These are phyloP conservation scores for Rhodotorula sp. DNA, from an alignment of 1,284 basidiomycete genomes.

Conservation along the genomic window DNA sequence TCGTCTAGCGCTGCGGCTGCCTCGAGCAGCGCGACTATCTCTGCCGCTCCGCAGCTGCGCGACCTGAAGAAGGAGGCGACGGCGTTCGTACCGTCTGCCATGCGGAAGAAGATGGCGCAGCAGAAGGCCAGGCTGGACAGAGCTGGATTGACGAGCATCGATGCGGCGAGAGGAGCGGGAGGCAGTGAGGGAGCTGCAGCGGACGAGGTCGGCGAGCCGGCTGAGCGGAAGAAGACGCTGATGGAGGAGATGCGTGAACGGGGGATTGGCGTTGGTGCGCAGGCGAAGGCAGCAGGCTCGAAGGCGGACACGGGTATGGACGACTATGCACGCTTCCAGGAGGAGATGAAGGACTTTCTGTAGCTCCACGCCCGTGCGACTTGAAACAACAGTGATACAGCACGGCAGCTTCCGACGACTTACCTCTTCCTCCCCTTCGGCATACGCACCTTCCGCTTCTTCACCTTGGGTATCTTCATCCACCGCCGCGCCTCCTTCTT, in stretches of 20 bases:
- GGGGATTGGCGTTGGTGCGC: conserved; percentile 23
- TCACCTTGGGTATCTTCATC: background rate
- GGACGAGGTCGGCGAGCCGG: background rate
- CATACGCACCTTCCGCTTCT: background rate
- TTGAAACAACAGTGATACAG: background rate
- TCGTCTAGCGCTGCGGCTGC: conserved; percentile 26
- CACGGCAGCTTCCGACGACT: background rate
- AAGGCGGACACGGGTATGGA: conserved; percentile 5
- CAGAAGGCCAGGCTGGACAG: conserved; percentile 16
- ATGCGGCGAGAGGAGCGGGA: conserved; percentile 16
- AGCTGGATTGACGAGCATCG: conserved; percentile 16
- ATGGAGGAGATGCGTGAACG: conserved; percentile 29
- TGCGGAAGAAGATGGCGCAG: conserved; percentile 26
- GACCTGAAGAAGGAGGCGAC: conserved; percentile 90
- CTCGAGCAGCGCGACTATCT: conserved; percentile 62
- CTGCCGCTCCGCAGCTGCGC: conserved; percentile 76
- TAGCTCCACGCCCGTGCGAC: background rate
- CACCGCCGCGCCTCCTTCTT: background rate
- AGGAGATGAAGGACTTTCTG: conserved; percentile 34
- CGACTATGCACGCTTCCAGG: conserved; percentile 34
- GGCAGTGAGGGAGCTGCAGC: background rate
- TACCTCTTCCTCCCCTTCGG: background rate
- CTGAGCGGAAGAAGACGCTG: conserved; percentile 16
- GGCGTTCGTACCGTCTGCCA: conserved; percentile 67
- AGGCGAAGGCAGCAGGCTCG: background rate